Conservation (phyloP, 345 rosid species). For the Capsella bursapastoris region DNA sequence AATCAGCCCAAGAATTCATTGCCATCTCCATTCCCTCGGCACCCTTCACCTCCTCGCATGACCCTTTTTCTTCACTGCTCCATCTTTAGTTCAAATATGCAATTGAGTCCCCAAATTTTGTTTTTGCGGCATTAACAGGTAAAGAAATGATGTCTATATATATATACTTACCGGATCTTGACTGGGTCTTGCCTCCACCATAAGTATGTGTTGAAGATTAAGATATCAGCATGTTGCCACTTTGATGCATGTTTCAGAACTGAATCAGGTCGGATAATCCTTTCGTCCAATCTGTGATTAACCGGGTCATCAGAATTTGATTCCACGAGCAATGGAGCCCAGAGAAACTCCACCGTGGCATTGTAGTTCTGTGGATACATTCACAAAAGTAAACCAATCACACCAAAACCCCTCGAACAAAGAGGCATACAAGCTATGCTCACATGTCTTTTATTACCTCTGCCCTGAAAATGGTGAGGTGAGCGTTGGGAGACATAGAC, state of each 20-base stretch:
- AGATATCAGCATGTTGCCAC: conserved; percentile 93
- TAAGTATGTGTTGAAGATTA: conserved; percentile 88
- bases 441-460: conserved; percentile 54
- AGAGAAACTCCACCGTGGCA: conserved; percentile 90
- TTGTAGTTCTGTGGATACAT: conserved; percentile 69
- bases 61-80: conserved; percentile 68
- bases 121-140: background rate
- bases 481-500: conserved; percentile 89
- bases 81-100: conserved; percentile 59
- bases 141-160: background rate
- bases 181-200: conserved; percentile 99
- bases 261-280: conserved; percentile 89
- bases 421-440: background rate
- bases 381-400: conserved; percentile 8
- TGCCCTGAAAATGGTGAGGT: conserved; percentile 86
- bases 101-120: background rate
- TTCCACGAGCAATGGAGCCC: conserved; percentile 97
- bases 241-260: conserved; percentile 81
- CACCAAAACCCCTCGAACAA: conserved; percentile 1
- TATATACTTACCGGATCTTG: conserved; percentile 62
- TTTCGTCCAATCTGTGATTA: conserved; percentile 74
- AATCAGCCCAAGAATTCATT: conserved; percentile 90
- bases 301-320: conserved; percentile 99
- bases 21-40: conserved; percentile 88
- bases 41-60: conserved; percentile 83